Evolutionary conservation across 495 filamentous ascomycete species (phyloP), one percentile per base, ranked within the genome.

Genomic region (Talaromyces liani): DNA sequence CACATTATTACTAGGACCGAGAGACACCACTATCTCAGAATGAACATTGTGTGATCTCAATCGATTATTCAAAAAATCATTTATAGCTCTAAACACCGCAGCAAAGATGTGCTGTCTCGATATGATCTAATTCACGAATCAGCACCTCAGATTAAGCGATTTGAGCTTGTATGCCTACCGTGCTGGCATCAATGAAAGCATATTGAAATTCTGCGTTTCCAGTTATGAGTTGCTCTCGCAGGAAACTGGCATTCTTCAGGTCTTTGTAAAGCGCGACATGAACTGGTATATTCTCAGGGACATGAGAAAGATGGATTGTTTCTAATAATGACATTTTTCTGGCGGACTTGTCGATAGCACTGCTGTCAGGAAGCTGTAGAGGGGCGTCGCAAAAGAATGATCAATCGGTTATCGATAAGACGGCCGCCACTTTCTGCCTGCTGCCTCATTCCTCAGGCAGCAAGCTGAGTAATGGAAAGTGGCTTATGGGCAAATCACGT

Each of bases 1-100:
- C 69, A 94, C 93, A 75, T 98, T 98, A 66, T 93, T 97, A 58
- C 89, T 91, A 0, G 88, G 82, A 59, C 85, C 90, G 9, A 99
- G 76, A 12, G 85, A 87, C 68, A 90, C 90, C 2, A 99, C 93
- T 63, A 91, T 90, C 72, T 98, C 94, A 0, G 92, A 94, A 68
- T 98, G 94, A 10, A 97, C 87, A 70, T 97, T 98, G 39, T 87
- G 84, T 25, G 91, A 94, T 67, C 85, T 87, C 33, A 93, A 75
- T 24, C 85, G 83, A 0, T 77, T 77, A 57, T 84, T 78, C 16
- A 86, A 62, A 33, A 83, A 76, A 66, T 87, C 84, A 66, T 88
- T 91, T 57, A 91, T 77, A 6, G 93, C 91, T 68, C 88, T 82
- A 71, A 89, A 96, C 29, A 88, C 79, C 8, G 92, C 93, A 3